Base-by-base conservation (phyloP, 2,329 filamentous ascomycete species). In the Pyricularia pennisetigena region DNA sequence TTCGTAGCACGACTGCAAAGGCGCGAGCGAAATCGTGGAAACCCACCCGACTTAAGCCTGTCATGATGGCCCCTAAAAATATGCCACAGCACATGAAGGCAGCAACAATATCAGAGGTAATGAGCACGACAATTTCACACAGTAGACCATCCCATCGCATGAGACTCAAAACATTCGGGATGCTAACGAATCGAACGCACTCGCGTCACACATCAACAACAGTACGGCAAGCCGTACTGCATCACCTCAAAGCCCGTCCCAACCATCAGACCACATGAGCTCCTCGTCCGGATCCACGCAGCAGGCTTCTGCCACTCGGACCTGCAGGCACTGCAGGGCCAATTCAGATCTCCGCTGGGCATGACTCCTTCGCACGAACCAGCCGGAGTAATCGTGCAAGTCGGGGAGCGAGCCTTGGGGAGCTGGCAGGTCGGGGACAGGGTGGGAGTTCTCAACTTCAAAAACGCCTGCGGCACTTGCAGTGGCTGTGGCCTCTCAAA, bases 271-370 rank as follows among this genome's bases (percentile, higher is more conserved):
- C 72, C 73, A 10, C 63, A 72, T 64, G 74, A 78, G 26, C 72
- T 79, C 4, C 73, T 79, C 23, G 68, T 79, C 68, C 71, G 72
- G 30, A 70, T 78, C 62, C 70, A 75, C 32, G 77, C 77, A 2
- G 77, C 77, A 7, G 75, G 77, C 0, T 79, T 78, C 70, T 79
- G 78, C 68, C 77, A 78, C 65, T 78, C 77, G 2, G 78, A 79
- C 63, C 70, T 76, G 9, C 78, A 79, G 67, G 77, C 77, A 9
- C 68, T 76, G 1, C 74, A 76, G 9, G 77, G 78, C 10, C 73
- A 77, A 24, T 78, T 76, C 69, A 67, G 68, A 2, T 74, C 74
- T 2, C 71, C 70, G 4, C 67, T 76, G 6, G 74, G 74, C 14
- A 70, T 78, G 30, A 75, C 76, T 26, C 74, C 75, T 0, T 78